Evolutionary conservation across 1,284 basidiomycete genomes (phyloP), one percentile per base, ranked within the genome.

Genomic region (Ustilago crameri): DNA sequence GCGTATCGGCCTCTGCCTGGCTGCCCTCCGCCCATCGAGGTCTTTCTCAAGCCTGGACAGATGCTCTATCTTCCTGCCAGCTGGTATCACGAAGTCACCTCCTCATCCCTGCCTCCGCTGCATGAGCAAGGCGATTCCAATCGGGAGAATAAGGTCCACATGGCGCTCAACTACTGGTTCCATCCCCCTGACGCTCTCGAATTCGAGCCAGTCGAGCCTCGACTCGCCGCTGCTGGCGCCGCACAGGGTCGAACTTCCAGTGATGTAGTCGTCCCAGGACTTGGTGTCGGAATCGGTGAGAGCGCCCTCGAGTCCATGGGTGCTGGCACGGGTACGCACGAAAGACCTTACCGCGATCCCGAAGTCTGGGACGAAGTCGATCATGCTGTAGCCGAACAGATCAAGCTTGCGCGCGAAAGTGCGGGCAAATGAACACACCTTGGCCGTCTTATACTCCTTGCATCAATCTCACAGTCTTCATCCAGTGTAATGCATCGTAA

Each of bases 41-140:
- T 79, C 0, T 74, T 79, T 38, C 58, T 82, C 8, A 46, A 66
- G 27, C 70, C 80, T 1, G 81, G 81, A 4, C 70, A 83, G 50
- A 82, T 81, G 79, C 79, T 83, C n/a, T 83, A 81, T 51, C 56
- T 82, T 15, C 81, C 81, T 9, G 80, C 80, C 0, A 73, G 74
- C 45, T 83, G 81, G 81, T 83, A 75, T 45, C 81, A 83, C 51
- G 81, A 83, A 54, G 81, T 83, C 44, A 82, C 78, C n/a, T 79
- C 75, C 12, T 73, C 56, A 9, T 63, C 66, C 1, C 22, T 38
- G 3, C 68, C 62, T n/a, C 68, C 62, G 7, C 38, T 61, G 3
- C 46, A 53, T n/a, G 27, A 48, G 1, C 45, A 53, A 23, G 41
- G 34, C 14, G 15, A 32, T 18, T 46, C 40, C n/a, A 37, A 47